A percentile compares a stretch with the other conserved stretches of the same genome.
These are phyloP conservation scores for Naganishia liquefaciens DNA, from an alignment of 1,284 basidiomycete genomes.

Conservation along the genomic window DNA sequence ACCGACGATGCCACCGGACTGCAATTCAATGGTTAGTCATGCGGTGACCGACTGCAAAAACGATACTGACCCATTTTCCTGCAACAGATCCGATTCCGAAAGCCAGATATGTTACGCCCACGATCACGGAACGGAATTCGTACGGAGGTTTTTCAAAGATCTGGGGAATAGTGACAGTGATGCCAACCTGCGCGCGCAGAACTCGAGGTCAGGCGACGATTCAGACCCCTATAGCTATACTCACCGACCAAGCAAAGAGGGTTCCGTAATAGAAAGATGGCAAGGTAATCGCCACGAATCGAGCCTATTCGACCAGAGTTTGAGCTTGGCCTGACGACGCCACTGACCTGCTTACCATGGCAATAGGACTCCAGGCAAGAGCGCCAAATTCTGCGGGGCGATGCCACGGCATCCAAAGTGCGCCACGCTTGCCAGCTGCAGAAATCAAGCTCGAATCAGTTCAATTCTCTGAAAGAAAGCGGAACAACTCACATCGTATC, in stretches of 20 bases:
- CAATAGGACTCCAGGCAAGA: slow-evolving; percentile 42
- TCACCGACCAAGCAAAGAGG: slow-evolving; percentile 43
- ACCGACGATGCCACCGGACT: slow-evolving; percentile 44
- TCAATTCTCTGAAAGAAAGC: too few relatives aligned
- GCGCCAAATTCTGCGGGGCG: slow-evolving; percentile 42
- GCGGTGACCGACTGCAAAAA: not conserved
- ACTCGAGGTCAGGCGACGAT: not conserved
- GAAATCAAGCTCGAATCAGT: not conserved
- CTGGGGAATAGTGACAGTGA: slow-evolving; percentile 48
- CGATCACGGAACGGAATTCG: slow-evolving; percentile 41
- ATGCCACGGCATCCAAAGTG: slow-evolving; percentile 48
- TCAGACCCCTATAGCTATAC: not conserved
- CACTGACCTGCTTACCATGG: slow-evolving; percentile 33
- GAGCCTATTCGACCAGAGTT: slow-evolving; percentile 14
- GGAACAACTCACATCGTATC: slow-evolving; percentile 10
- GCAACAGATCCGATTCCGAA: slow-evolving; percentile 46
- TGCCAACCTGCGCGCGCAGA: slow-evolving; percentile 32
- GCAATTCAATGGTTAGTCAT: not conserved
- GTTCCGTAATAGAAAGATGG: slow-evolving; percentile 49
- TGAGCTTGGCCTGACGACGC: slow-evolving; percentile 30
- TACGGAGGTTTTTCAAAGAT: slow-evolving; percentile 47
- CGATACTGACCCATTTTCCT: slow-evolving; percentile 43
- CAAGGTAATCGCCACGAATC: slow-evolving; percentile 40
- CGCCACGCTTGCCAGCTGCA: slow-evolving; percentile 36
- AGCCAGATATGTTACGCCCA: slow-evolving; percentile 48